These are phyloP conservation scores for Ceratocystis huliohia DNA, from an alignment of 2,329 filamentous ascomycete genomes.

Conservation along the genomic window DNA sequence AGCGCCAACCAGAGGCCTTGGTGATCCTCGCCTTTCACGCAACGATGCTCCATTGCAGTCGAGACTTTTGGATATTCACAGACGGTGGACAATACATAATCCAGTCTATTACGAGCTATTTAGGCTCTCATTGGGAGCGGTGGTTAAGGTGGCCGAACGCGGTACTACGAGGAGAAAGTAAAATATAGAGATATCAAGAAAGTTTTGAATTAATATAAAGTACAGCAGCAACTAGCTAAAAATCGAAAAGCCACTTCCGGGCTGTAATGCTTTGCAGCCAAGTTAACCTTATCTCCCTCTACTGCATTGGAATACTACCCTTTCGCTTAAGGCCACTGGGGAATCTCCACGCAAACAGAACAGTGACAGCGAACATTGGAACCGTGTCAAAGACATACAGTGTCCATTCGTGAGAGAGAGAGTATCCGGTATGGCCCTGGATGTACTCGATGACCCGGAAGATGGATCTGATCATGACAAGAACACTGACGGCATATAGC, in stretches of 20 bases:
- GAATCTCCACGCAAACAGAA: not conserved
- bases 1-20: constrained; percentile 31
- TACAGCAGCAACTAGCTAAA: not conserved
- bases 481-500: constrained; percentile 27
- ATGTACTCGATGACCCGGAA: constrained; percentile 38
- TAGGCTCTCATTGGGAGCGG: constrained; percentile 27
- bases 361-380: constrained; percentile 27
- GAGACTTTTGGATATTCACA: constrained; percentile 29
- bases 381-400: constrained; percentile 35
- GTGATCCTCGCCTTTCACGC: constrained; percentile 33
- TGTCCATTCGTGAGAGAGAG: constrained; percentile 32
- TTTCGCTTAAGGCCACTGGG: not conserved
- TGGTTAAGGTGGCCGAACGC: constrained; percentile 24
- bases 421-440: constrained; percentile 31
- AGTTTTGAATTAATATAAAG: not conserved
- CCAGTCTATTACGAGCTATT: constrained; percentile 23
- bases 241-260: not conserved
- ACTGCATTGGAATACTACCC: not conserved
- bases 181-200: not conserved
- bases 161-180: not conserved
- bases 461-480: constrained; percentile 36
- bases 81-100: constrained; percentile 27
- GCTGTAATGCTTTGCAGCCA: not conserved
- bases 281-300: not conserved
- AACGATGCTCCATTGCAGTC: constrained; percentile 30